Conservation (phyloP, 306 rosid species). For the Inga laurina region DNA sequence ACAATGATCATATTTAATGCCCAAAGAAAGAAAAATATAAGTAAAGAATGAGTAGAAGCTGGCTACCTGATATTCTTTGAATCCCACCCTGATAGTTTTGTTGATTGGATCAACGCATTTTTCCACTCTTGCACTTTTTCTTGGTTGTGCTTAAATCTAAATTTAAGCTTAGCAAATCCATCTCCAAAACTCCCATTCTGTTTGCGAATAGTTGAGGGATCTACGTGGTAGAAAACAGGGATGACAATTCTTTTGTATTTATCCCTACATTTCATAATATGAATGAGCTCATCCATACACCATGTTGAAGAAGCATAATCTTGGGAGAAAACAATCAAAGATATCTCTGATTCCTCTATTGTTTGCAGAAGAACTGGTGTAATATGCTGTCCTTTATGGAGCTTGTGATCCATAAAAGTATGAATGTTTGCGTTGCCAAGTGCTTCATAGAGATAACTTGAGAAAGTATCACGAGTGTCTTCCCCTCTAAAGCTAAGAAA, state of each 20-base stretch:
- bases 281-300: neutral
- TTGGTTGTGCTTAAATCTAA: neutral
- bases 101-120: neutral
- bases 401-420: neutral
- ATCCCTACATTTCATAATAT: neutral
- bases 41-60: neutral
- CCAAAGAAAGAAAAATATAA: too few species aligned
- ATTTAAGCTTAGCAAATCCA: neutral
- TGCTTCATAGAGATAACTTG: too few species aligned
- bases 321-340: neutral
- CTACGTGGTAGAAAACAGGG: neutral
- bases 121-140: neutral
- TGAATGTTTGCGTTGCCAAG: neutral
- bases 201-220: neutral
- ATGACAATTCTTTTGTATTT: neutral
- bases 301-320: neutral
- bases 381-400: neutral
- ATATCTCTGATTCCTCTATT: neutral
- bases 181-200: too few species aligned
- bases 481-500: too few species aligned
- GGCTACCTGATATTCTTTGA: neutral
- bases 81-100: neutral
- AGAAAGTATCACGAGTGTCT: too few species aligned
- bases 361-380: too few species aligned
- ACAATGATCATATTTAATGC: too few species aligned